Conservation (phyloP, 441 rosid species). For the Aleurites moluccanus region DNA sequence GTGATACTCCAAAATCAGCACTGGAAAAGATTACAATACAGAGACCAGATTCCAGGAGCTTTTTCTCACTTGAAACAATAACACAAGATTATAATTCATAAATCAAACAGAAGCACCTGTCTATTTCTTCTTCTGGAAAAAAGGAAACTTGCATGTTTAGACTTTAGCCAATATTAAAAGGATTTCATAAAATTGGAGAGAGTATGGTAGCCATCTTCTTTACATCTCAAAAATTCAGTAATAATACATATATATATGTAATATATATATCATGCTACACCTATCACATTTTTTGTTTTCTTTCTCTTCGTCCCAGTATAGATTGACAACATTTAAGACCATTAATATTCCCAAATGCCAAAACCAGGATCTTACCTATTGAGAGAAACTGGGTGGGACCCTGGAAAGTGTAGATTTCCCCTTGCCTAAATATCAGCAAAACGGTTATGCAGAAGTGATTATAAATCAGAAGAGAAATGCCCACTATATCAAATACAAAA, state of each 20-base stretch:
- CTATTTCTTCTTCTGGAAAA: background rate
- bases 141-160: background rate
- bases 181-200: background rate
- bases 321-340: background rate
- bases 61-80: background rate
- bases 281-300: background rate
- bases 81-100: background rate
- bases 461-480: background rate
- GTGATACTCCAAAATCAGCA: background rate
- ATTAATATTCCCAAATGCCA: background rate
- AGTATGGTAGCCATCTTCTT: background rate
- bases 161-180: background rate
- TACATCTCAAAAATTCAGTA: background rate
- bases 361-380: slow-evolving; percentile 11
- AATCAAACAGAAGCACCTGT: background rate
- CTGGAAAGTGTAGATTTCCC: slow-evolving; percentile 25
- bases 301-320: background rate
- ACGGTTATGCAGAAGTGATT: background rate
- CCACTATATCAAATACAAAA: background rate
- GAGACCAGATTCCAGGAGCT: background rate
- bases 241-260: too few relatives aligned
- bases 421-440: slow-evolving; percentile 15
- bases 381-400: slow-evolving; percentile 30
- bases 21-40: background rate
- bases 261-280: background rate